Evolutionary conservation across 2,329 filamentous ascomycete species (phyloP), one percentile per base, ranked within the genome.

Genomic region (Exophiala bonariae): DNA sequence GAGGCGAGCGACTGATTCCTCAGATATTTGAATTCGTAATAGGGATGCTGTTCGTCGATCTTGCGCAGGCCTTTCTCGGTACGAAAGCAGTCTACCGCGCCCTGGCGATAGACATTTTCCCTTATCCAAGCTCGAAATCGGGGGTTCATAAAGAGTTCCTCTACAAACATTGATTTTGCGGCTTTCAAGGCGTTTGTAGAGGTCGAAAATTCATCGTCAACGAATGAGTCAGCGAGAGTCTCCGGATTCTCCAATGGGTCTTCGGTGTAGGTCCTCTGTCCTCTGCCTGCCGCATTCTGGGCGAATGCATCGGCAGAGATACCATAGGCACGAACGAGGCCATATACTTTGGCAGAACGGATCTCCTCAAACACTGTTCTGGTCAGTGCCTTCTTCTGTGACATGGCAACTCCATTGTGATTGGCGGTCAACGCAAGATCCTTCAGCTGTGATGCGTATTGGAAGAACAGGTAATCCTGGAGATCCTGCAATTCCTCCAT

Each of bases 1-100:
- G 93, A 87, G 33, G 76, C 75, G 52, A 96, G 86, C 6, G 88
- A 87, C 67, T 96, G 91, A 60, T 93, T 90, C 55, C 89, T 83
- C 16, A 99, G 77, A 60, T 99, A 99, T 68, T 99, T 96, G 74
- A 99, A 89, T 67, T 97, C 93, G 65, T 97, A 97, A 68, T 95
- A 97, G 0, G 90, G 89, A 62, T 97, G 91, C 18, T 93, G 84
- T 52, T 97, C 92, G 59, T 96, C 91, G 58, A 99, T 97, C 62
- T 89, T 88, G 47, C 88, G 87, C 43, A 96, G 74, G 20, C 93
- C 93, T 69, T 97, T 99, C 50, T 97, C 91, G 0, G 93, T 99
- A 45, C 93, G 84, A 52, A 82, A 82, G 66, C 91, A 95, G 71
- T 92, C 90, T 50, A 99, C 83, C 46, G 87, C 80, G 18, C 90